Percentiles rank a stretch among this genome's conserved stretches.
Evolutionary conservation across 2,329 filamentous ascomycete genomes (phyloP).

Genomic region (Peltaster fructicola): DNA sequence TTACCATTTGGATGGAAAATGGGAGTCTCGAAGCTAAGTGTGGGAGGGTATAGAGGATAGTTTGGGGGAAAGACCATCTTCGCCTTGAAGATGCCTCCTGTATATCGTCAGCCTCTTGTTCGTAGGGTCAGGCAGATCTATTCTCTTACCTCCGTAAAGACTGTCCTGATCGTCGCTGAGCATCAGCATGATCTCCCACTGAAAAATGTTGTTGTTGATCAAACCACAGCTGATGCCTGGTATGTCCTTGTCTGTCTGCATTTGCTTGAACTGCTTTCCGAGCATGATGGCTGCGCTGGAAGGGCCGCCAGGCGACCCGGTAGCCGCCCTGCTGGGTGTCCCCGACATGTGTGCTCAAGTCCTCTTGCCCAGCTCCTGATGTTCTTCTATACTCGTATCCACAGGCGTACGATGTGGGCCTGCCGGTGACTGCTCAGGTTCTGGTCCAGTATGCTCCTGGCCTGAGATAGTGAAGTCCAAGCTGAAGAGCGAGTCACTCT

Average conservation of each 20-base stretch:
- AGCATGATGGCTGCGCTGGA: constrained; percentile 55
- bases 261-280: constrained; percentile 75
- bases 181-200: constrained; percentile 99
- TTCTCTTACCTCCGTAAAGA: constrained; percentile 64
- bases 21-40: constrained; percentile 68
- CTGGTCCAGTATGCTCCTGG: too few species aligned
- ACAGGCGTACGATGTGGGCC: too few species aligned
- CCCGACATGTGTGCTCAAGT: too few species aligned
- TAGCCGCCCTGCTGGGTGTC: too few species aligned
- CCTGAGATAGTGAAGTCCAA: too few species aligned
- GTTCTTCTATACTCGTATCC: too few species aligned
- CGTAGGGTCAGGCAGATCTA: too few species aligned
- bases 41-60: constrained; percentile 78
- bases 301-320: constrained; percentile 9
- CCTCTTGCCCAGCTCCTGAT: too few species aligned
- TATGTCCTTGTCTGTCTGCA: constrained; percentile 80
- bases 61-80: constrained; percentile 64
- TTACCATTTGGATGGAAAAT: constrained; percentile 84
- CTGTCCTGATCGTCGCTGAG: constrained; percentile 63
- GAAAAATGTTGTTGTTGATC: constrained; percentile 72
- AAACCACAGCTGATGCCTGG: constrained; percentile 88
- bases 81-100: constrained; percentile 85
- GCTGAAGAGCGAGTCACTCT: too few species aligned
- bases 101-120: not conserved
- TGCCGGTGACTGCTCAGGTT: too few species aligned